Percentiles rank a stretch among this genome's conserved stretches.
Evolutionary conservation across 495 filamentous ascomycete genomes (phyloP).

Genomic region (Penicillium steckii): DNA sequence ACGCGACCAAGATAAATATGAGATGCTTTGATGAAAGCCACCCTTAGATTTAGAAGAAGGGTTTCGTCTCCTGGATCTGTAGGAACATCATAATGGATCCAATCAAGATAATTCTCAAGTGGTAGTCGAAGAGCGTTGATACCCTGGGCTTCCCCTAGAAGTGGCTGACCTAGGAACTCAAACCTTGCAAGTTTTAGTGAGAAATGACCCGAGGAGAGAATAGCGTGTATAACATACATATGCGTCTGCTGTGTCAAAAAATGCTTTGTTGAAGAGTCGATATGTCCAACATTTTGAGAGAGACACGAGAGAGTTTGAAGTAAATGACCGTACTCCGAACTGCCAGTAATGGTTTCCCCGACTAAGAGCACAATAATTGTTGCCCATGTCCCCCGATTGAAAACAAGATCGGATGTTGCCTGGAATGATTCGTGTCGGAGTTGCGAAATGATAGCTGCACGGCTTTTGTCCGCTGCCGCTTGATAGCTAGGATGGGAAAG

Average conservation of each 20-base stretch:
- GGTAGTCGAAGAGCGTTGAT: slow-evolving; percentile 2
- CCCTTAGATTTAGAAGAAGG: slow-evolving; percentile 6
- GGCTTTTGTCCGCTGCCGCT: slow-evolving; percentile 8
- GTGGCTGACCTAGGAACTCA: slow-evolving; percentile 15
- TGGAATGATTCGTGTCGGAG: slow-evolving; percentile 15
- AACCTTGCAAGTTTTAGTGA: too few relatives aligned
- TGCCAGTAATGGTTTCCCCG: slow-evolving; percentile 24
- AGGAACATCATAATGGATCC: slow-evolving; percentile 11
- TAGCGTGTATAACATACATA: too few relatives aligned
- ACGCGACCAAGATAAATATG: slow-evolving; percentile 19
- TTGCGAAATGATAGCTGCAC: slow-evolving; percentile 16
- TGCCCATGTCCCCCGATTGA: slow-evolving; percentile 19
- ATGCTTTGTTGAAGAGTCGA: background rate
- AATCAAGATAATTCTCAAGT: slow-evolving; percentile 13
- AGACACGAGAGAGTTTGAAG: slow-evolving; percentile 17
- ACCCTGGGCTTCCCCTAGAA: slow-evolving; percentile 11
- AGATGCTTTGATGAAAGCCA: slow-evolving; percentile 17
- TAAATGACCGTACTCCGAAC: slow-evolving; percentile 17
- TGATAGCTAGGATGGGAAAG: slow-evolving; percentile 4
- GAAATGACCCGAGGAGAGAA: too few relatives aligned
- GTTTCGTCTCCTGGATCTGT: slow-evolving; percentile 12
- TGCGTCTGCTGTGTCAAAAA: slow-evolving; percentile 18
- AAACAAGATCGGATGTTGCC: slow-evolving; percentile 12
- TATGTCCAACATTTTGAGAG: slow-evolving; percentile 1
- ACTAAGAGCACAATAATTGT: slow-evolving; percentile 23